Evolutionary conservation across 2,329 filamentous ascomycete genomes (phyloP).

Genomic region (Fusarium sp.): DNA sequence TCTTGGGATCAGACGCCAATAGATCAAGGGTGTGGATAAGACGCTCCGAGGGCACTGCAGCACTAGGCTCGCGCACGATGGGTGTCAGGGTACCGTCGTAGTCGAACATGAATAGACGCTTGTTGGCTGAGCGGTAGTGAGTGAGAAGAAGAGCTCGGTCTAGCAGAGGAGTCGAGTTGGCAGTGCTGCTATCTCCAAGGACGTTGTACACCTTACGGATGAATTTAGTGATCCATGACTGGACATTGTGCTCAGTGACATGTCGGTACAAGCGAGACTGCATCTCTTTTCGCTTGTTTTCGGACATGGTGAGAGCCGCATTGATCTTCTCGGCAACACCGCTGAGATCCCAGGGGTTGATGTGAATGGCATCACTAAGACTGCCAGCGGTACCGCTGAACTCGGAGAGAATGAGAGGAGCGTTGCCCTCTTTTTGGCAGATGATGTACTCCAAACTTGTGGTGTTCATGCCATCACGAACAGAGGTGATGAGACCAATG

Average conservation of each 20-base stretch:
- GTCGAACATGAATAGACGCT: slow-evolving; percentile 97
- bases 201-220: slow-evolving; percentile 84
- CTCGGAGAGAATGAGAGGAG: slow-evolving; percentile 93
- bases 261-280: slow-evolving; percentile 83
- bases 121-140: slow-evolving; percentile 79
- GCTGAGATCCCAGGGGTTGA: slow-evolving; percentile 94
- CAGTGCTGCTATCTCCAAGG: slow-evolving; percentile 79
- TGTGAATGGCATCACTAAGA: slow-evolving; percentile 87
- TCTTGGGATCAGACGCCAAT: slow-evolving; percentile 82
- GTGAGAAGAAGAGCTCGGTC: slow-evolving; percentile 79
- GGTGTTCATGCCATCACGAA: slow-evolving; percentile 98
- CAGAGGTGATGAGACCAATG: slow-evolving; percentile 93
- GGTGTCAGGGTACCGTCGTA: slow-evolving; percentile 97
- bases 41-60: slow-evolving; percentile 87
- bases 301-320: slow-evolving; percentile 80
- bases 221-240: slow-evolving; percentile 86
- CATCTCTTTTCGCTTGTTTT: slow-evolving; percentile 73
- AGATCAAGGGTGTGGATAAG: slow-evolving; percentile 83
- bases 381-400: slow-evolving; percentile 95
- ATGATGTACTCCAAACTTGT: slow-evolving; percentile 95
- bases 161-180: slow-evolving; percentile 82
- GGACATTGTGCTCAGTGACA: slow-evolving; percentile 87
- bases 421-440: slow-evolving; percentile 87
- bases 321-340: slow-evolving; percentile 89
- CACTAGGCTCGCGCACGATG: slow-evolving; percentile 91